A percentile compares a stretch with the other conserved stretches of the same genome.
These are phyloP conservation scores for Daphne laureola DNA, from an alignment of 441 rosid species.

Conservation along the genomic window DNA sequence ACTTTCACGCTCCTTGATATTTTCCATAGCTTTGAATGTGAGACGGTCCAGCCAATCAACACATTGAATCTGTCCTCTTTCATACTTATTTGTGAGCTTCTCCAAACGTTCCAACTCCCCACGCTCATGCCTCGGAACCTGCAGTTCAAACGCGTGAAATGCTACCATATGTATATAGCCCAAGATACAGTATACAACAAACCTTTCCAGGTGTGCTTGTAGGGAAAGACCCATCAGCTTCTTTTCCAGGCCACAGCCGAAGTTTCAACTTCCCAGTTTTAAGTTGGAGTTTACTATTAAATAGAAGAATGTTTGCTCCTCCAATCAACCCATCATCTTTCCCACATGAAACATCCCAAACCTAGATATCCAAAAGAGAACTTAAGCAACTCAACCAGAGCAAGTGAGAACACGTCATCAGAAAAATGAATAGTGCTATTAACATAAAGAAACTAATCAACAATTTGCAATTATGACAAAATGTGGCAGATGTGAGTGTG, in stretches of 20 bases:
- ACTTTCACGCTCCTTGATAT: constrained; percentile 73
- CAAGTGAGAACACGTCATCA: constrained; percentile 1
- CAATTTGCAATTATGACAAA: not conserved
- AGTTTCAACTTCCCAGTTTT: constrained; percentile 97
- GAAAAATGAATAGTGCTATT: not conserved
- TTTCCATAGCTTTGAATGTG: constrained; percentile 77
- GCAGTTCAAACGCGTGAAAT: constrained; percentile 6
- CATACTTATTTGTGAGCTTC: constrained; percentile 88
- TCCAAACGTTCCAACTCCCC: constrained; percentile 94
- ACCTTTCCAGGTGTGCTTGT: constrained; percentile 98
- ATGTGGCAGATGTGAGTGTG: too few relatives aligned
- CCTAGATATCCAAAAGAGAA: constrained; percentile 33
- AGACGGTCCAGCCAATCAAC: constrained; percentile 93
- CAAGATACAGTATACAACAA: constrained; percentile 15
- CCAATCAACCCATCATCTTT: constrained; percentile 86
- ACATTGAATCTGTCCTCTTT: constrained; percentile 81
- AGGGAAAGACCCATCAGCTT: constrained; percentile 89
- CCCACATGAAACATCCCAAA: constrained; percentile 92
- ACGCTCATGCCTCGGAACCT: constrained; percentile 92
- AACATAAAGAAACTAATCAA: not conserved
- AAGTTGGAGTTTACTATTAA: constrained; percentile 82
- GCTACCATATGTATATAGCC: not conserved
- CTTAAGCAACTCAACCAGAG: not conserved
- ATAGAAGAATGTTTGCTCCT: constrained; percentile 85
- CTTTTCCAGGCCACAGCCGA: constrained; percentile 85